A percentile compares a stretch with the other conserved stretches of the same genome.
Conservation (phyloP, 2,329 filamentous ascomycete genomes). For the Septoria petroselini region DNA sequence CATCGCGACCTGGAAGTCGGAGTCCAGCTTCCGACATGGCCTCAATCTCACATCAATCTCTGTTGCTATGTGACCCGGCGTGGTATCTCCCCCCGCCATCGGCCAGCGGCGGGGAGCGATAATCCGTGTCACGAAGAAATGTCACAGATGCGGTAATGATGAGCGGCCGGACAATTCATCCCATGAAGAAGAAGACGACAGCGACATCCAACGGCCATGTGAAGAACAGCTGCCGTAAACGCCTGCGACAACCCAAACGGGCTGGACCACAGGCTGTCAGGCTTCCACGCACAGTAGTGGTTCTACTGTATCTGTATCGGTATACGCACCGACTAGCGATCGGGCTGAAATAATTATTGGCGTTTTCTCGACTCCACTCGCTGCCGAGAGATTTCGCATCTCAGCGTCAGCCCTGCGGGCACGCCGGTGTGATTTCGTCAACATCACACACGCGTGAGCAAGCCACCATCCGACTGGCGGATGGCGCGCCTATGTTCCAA, state of each 20-base stretch:
- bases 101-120: too few species aligned
- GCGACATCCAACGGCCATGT: background rate
- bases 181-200: too few species aligned
- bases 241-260: background rate
- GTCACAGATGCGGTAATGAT: too few species aligned
- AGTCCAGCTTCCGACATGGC: background rate
- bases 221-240: background rate
- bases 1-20: background rate
- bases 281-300: conserved; percentile 1
- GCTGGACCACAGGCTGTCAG: background rate
- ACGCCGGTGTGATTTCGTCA: background rate
- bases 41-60: conserved; percentile 1
- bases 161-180: too few species aligned
- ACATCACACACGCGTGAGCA: conserved; percentile 1
- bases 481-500: background rate
- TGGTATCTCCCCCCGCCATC: too few species aligned
- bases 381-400: background rate
- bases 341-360: too few species aligned
- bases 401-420: conserved; percentile 11
- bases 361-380: background rate
- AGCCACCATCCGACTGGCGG: conserved; percentile 5
- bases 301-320: too few species aligned
- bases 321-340: too few species aligned
- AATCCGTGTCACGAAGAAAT: too few species aligned
- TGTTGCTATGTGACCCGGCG: background rate